These are phyloP conservation scores for Aspergillus luchuensis DNA, from an alignment of 2,329 filamentous ascomycete species.

Conservation along the genomic window DNA sequence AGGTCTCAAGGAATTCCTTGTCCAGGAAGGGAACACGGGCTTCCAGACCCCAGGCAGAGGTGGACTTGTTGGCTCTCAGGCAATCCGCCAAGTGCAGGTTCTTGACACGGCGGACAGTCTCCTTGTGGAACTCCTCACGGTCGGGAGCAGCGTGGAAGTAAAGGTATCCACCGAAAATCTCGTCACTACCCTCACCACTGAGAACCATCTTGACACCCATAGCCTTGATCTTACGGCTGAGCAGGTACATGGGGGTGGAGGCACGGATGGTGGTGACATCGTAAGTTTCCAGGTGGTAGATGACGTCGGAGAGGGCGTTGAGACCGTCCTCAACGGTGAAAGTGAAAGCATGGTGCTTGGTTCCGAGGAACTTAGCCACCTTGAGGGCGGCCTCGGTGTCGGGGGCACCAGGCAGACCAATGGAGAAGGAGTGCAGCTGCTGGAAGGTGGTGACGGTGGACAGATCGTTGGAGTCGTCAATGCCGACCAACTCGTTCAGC, in stretches of 20 bases:
- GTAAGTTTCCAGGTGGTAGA: conserved; percentile 96
- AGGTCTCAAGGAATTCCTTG: conserved; percentile 89
- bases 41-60: conserved; percentile 95
- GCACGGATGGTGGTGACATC: conserved; percentile 98
- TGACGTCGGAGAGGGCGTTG: conserved; percentile 94
- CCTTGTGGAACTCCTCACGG: conserved; percentile 90
- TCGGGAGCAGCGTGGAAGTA: conserved; percentile 96
- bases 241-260: conserved; percentile 96
- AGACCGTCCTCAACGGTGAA: conserved; percentile 98
- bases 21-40: conserved; percentile 97
- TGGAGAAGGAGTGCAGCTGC: conserved; percentile 98
- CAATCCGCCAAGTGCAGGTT: conserved; percentile 97
- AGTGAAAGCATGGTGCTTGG: conserved; percentile 96
- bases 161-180: conserved; percentile 97
- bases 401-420: conserved; percentile 88
- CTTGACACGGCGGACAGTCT: conserved; percentile 92
- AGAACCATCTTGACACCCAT: conserved; percentile 99
- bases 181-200: conserved; percentile 93
- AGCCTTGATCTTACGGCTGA: conserved; percentile 98
- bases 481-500: conserved; percentile 73
- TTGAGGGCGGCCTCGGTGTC: conserved; percentile 90
- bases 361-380: conserved; percentile 95
- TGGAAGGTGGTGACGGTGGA: conserved; percentile 89
- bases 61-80: conserved; percentile 98
- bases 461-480: conserved; percentile 88